Percentiles rank a stretch among this genome's conserved stretches.
These are phyloP conservation scores for Pholiota conissans DNA, from an alignment of 768 basidiomycete species.

Conservation along the genomic window DNA sequence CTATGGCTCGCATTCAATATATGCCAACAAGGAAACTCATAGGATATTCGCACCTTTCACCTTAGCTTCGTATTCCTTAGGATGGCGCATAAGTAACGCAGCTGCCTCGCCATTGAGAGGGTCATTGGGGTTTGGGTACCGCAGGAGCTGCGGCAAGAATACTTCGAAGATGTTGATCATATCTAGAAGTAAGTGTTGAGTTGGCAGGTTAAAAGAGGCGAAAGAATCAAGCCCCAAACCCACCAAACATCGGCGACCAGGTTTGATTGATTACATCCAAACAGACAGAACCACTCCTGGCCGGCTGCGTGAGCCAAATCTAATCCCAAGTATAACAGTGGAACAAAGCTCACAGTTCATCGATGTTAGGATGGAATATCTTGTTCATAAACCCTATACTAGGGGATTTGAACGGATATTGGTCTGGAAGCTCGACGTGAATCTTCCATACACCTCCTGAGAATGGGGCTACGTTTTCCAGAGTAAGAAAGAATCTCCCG, in stretches of 20 bases:
- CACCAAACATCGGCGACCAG: conserved; percentile 99
- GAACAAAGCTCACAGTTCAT: conserved; percentile 79
- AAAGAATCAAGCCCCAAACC: conserved; percentile 25
- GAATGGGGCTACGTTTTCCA: conserved; percentile 80
- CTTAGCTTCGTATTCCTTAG: conserved; percentile 91
- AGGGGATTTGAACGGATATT: conserved; percentile 98
- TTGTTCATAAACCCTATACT: conserved; percentile 99
- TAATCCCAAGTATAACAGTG: background rate
- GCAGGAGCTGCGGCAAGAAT: conserved; percentile 93
- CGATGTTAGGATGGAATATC: conserved; percentile 99
- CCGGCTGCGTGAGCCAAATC: conserved; percentile 4
- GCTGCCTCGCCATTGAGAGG: conserved; percentile 98
- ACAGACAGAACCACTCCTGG: conserved; percentile 95
- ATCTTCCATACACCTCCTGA: conserved; percentile 99
- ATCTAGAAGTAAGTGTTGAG: conserved; percentile 46
- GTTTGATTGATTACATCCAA: conserved; percentile 99
- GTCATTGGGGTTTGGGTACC: conserved; percentile 98
- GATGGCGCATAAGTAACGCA: conserved; percentile 94
- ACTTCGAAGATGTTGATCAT: conserved; percentile 99
- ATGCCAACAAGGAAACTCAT: background rate
- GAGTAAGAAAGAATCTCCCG: conserved; percentile 1
- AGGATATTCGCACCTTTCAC: conserved; percentile 70
- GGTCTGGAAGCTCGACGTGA: conserved; percentile 96
- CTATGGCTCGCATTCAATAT: conserved; percentile 37
- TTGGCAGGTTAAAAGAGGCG: background rate